Conservation (phyloP, 805 yeast genomes). For the Wickerhamomyces tratensis region DNA sequence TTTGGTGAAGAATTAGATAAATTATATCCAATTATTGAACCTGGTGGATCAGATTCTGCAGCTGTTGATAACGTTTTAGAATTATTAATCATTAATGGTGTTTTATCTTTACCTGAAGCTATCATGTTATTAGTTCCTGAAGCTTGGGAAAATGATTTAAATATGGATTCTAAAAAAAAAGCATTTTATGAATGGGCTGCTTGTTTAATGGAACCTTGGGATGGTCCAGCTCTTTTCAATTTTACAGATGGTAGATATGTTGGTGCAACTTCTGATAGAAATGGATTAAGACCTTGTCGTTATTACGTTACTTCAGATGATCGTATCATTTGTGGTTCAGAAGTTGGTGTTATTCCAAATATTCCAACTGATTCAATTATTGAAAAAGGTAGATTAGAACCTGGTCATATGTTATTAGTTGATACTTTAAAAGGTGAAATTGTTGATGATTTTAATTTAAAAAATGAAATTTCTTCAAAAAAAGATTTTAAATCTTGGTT, state of each 20-base stretch:
- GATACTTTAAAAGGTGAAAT: conserved; percentile 90
- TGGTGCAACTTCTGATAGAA: conserved; percentile 96
- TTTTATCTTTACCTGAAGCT: conserved; percentile 88
- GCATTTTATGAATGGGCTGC: conserved; percentile 99
- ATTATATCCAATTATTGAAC: conserved; percentile 91
- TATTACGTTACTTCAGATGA: conserved; percentile 92
- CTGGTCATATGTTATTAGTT: conserved; percentile 92
- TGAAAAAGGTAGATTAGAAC: conserved; percentile 89
- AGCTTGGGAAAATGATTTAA: conserved; percentile 87
- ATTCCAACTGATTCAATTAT: conserved; percentile 74
- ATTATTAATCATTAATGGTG: conserved; percentile 84
- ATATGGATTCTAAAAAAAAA: conserved; percentile 83
- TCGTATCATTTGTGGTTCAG: conserved; percentile 95
- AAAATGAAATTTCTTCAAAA: conserved; percentile 66
- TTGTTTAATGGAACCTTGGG: conserved; percentile 99
- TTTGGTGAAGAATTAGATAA: conserved; percentile 90
- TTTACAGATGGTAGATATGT: conserved; percentile 97
- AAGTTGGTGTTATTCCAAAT: conserved; percentile 85
- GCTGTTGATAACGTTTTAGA: conserved; percentile 95
- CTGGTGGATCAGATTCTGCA: conserved; percentile 98
- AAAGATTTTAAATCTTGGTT: conserved; percentile 94
- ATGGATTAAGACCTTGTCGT: conserved; percentile 97
- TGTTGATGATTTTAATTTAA: conserved; percentile 88
- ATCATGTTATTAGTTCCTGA: conserved; percentile 96
- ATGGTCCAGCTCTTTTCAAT: conserved; percentile 95